Evolutionary conservation across 805 yeast genomes (phyloP).

Genomic region (Hanseniaspora clermontiae): DNA sequence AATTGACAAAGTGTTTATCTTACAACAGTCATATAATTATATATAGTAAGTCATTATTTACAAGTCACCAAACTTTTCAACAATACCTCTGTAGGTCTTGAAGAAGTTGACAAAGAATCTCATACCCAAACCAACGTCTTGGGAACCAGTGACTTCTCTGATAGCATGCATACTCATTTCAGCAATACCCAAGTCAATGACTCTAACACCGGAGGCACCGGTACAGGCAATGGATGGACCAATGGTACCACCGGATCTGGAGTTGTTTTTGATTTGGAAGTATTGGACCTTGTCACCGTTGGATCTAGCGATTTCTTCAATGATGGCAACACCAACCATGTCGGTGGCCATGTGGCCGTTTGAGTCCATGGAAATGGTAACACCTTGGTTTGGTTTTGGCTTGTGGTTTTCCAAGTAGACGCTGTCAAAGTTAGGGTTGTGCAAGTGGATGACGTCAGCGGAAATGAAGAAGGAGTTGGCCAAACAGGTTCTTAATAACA

Average conservation of each 20-base stretch:
- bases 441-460: slow-evolving; percentile 73
- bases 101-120: slow-evolving; percentile 62
- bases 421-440: slow-evolving; percentile 62
- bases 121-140: slow-evolving; percentile 63
- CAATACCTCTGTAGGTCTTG: slow-evolving; percentile 50
- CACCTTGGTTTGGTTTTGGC: slow-evolving; percentile 68
- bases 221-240: slow-evolving; percentile 50
- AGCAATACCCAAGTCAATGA: slow-evolving; percentile 71
- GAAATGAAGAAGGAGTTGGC: slow-evolving; percentile 72
- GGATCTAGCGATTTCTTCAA: slow-evolving; percentile 53
- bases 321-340: slow-evolving; percentile 53
- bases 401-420: slow-evolving; percentile 67
- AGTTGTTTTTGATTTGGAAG: slow-evolving; percentile 77
- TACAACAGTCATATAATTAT: not conserved
- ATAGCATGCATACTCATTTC: slow-evolving; percentile 80
- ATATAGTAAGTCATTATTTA: slow-evolving; percentile 17
- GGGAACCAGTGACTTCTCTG: slow-evolving; percentile 66
- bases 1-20: not conserved
- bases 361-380: slow-evolving; percentile 59
- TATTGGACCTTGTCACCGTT: slow-evolving; percentile 60
- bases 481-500: slow-evolving; percentile 32
- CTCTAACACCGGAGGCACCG: slow-evolving; percentile 55
- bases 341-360: slow-evolving; percentile 80
- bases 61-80: slow-evolving; percentile 40
- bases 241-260: slow-evolving; percentile 79